A percentile compares a stretch with the other conserved stretches of the same genome.
Evolutionary conservation across 1,284 basidiomycete species (phyloP).

Genomic region (Trichosporon coremiiforme): DNA sequence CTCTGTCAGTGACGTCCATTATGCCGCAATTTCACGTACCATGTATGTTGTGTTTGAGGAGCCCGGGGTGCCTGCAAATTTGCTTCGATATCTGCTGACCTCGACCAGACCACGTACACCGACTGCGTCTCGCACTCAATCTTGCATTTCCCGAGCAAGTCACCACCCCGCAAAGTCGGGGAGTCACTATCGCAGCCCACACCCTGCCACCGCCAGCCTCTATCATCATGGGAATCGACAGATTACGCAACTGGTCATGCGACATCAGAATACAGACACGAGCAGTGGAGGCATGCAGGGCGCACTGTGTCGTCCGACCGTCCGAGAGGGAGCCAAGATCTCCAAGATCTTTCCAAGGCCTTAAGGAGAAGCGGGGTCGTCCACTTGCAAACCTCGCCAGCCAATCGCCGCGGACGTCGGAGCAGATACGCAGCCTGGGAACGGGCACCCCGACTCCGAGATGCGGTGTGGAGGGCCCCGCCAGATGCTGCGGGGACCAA

Average conservation of each 20-base stretch:
- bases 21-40: background rate
- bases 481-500: conserved; percentile 9
- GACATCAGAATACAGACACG: background rate
- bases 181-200: background rate
- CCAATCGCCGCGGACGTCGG: background rate
- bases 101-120: background rate
- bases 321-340: background rate
- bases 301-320: background rate
- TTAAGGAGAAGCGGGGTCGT: background rate
- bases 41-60: background rate
- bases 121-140: background rate
- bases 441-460: conserved; percentile 7
- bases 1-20: background rate
- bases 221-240: background rate
- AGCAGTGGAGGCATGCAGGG: background rate
- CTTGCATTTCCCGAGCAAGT: conserved; percentile 8
- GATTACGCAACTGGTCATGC: background rate
- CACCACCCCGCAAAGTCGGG: conserved; percentile 4
- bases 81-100: background rate
- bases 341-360: background rate
- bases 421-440: background rate
- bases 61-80: background rate
- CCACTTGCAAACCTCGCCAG: background rate
- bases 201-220: background rate
- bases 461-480: conserved; percentile 7